Evolutionary conservation across 2,329 filamentous ascomycete genomes (phyloP).

Genomic region (Curvularia sp.): DNA sequence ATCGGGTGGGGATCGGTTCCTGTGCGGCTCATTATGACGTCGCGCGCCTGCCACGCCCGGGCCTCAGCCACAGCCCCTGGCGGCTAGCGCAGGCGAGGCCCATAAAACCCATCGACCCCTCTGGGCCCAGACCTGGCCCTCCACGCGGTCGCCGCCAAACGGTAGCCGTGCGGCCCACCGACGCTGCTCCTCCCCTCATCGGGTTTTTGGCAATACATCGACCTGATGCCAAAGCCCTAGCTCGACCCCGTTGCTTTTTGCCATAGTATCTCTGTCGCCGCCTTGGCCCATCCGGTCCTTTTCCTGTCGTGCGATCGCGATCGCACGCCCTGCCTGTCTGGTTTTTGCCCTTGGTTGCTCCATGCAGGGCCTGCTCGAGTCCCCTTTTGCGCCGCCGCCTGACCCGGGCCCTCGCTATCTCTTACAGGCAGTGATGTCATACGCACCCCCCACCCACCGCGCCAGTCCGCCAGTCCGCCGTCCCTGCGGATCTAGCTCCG

Average conservation of each 20-base stretch:
- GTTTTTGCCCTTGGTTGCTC: constrained; percentile 1
- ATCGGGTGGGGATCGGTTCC: constrained; percentile 24
- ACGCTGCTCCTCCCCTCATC: constrained; percentile 16
- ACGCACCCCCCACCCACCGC: not conserved
- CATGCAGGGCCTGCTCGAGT: constrained; percentile 18
- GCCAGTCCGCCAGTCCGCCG: not conserved
- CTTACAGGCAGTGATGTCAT: constrained; percentile 15
- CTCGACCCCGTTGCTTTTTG: constrained; percentile 11
- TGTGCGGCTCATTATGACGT: constrained; percentile 21
- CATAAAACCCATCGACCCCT: constrained; percentile 12
- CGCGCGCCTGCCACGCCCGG: constrained; percentile 10
- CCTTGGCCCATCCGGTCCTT: constrained; percentile 11
- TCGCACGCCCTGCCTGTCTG: not conserved
- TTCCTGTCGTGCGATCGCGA: constrained; percentile 8
- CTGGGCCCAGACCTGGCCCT: constrained; percentile 17
- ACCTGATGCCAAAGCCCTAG: constrained; percentile 12
- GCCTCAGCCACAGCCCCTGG: constrained; percentile 28
- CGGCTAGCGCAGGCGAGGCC: not conserved
- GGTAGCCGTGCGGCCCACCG: constrained; percentile 17
- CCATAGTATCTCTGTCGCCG: constrained; percentile 2
- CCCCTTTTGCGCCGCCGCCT: constrained; percentile 15
- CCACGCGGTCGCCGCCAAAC: constrained; percentile 26
- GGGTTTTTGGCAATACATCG: constrained; percentile 26
- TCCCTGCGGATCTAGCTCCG: constrained; percentile 7
- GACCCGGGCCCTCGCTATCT: constrained; percentile 15